Evolutionary conservation across 768 basidiomycete genomes (phyloP).

Genomic region (Lactifluus pinguis): DNA sequence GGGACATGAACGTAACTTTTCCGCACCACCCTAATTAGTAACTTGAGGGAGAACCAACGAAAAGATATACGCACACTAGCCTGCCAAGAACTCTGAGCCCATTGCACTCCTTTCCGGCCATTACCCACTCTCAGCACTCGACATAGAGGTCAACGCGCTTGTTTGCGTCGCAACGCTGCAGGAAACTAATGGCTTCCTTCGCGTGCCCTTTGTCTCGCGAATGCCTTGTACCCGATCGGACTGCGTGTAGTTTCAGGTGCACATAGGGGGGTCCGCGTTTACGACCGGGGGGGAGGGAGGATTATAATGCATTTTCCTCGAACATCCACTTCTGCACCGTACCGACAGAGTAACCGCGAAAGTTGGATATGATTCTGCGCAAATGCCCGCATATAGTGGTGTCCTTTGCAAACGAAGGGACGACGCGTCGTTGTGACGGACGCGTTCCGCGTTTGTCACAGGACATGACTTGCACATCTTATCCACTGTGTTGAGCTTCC

Average conservation of each 20-base stretch:
- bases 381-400: no score
- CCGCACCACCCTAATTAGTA: slow-evolving; percentile 31
- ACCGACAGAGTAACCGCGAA: neutral
- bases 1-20: slow-evolving; percentile 64
- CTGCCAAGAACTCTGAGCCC: no score
- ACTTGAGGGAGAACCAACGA: neutral
- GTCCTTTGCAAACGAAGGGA: no score
- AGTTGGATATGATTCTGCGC: no score
- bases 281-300: neutral
- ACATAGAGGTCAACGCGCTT: slow-evolving; percentile 83
- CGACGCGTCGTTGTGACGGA: no score
- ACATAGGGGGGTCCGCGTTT: neutral
- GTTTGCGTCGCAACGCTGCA: slow-evolving; percentile 75
- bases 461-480: no score
- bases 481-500: no score
- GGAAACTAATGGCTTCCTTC: slow-evolving; percentile 71
- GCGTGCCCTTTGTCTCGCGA: slow-evolving; percentile 68
- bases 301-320: neutral
- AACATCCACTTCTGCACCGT: neutral
- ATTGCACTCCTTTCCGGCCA: no score
- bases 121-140: slow-evolving; percentile 85
- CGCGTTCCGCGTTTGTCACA: no score
- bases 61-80: slow-evolving; percentile 54
- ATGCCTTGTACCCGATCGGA: slow-evolving; percentile 93
- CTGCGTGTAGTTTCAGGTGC: slow-evolving; percentile 82